A percentile compares a stretch with the other conserved stretches of the same genome.
Conservation (phyloP, 2,329 filamentous ascomycete genomes). For the Neobulgaria alba region DNA sequence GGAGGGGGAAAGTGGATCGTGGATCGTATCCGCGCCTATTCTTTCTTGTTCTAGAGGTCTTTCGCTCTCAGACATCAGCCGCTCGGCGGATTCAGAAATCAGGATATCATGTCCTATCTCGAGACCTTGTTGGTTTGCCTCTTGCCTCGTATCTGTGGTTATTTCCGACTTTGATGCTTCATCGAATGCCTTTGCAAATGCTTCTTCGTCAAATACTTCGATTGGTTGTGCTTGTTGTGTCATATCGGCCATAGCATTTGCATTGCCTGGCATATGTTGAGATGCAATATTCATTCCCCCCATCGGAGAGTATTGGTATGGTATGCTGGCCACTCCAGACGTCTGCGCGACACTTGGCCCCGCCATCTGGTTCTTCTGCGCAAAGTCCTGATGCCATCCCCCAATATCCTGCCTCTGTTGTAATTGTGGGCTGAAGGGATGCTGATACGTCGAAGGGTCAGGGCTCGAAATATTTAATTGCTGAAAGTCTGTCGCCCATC, state of each 20-base stretch:
- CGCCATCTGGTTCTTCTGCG: constrained; percentile 26
- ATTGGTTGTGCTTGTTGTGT: constrained; percentile 26
- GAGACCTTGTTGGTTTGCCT: constrained; percentile 7
- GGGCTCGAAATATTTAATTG: constrained; percentile 35
- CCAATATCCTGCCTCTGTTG: constrained; percentile 16
- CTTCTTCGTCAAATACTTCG: constrained; percentile 42
- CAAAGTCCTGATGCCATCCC: constrained; percentile 54
- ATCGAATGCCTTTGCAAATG: constrained; percentile 46
- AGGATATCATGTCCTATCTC: constrained; percentile 16
- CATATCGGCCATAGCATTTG: constrained; percentile 1
- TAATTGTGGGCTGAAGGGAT: constrained; percentile 10
- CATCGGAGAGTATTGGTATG: constrained; percentile 12
- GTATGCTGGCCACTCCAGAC: constrained; percentile 6
- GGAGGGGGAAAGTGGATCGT: constrained; percentile 17
- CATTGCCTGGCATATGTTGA: not conserved
- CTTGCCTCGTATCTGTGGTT: constrained; percentile 6
- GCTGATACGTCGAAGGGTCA: constrained; percentile 28
- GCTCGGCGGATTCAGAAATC: constrained; percentile 22
- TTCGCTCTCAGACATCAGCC: constrained; percentile 4
- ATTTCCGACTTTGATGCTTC: constrained; percentile 22
- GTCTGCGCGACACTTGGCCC: constrained; percentile 15
- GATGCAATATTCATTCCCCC: not conserved
- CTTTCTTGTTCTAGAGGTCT: constrained; percentile 19
- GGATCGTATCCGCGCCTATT: constrained; percentile 29
- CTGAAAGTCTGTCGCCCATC: constrained; percentile 37